Percentiles rank a stretch among this genome's conserved stretches.
Evolutionary conservation across 805 yeast species (phyloP).

Genomic region (Candida boleticola): DNA sequence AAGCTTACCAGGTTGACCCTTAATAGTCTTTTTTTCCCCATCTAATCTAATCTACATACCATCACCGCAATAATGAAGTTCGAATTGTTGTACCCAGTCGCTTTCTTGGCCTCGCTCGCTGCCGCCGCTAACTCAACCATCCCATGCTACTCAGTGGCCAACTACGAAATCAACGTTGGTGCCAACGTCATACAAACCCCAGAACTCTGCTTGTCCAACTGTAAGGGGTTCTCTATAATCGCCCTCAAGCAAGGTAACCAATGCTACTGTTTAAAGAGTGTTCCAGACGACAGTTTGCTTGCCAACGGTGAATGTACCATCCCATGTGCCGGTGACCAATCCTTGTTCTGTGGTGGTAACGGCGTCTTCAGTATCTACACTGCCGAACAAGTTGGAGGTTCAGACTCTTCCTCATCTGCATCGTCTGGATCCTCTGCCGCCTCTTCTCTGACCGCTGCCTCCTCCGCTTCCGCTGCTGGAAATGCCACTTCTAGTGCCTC

Average conservation of each 20-base stretch:
- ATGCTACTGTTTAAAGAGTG: not conserved
- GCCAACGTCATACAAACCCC: conserved; percentile 1
- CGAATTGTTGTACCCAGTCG: not conserved
- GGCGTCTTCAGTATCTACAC: not conserved
- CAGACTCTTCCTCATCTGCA: not conserved
- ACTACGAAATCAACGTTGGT: conserved; percentile 1
- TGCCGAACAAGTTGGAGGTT: not conserved
- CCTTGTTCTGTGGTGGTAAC: not conserved
- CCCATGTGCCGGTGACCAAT: not conserved
- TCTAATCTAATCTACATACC: too few species aligned
- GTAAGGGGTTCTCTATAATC: not conserved
- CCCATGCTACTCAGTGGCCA: not conserved
- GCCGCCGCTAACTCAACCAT: conserved; percentile 1
- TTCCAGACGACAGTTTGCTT: not conserved
- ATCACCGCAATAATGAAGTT: not conserved
- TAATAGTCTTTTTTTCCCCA: too few species aligned
- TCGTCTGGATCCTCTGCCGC: not conserved
- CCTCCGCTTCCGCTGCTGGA: not conserved
- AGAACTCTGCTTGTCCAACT: not conserved
- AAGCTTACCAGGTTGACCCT: too few species aligned
- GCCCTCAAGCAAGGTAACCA: conserved; percentile 2
- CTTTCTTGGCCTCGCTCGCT: not conserved
- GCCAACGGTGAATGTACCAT: not conserved
- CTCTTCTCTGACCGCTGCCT: not conserved
- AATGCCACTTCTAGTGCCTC: not conserved